Evolutionary conservation across 1,139 yeast species (phyloP).

Genomic region (Zygosaccharomyces pseudobailii): DNA sequence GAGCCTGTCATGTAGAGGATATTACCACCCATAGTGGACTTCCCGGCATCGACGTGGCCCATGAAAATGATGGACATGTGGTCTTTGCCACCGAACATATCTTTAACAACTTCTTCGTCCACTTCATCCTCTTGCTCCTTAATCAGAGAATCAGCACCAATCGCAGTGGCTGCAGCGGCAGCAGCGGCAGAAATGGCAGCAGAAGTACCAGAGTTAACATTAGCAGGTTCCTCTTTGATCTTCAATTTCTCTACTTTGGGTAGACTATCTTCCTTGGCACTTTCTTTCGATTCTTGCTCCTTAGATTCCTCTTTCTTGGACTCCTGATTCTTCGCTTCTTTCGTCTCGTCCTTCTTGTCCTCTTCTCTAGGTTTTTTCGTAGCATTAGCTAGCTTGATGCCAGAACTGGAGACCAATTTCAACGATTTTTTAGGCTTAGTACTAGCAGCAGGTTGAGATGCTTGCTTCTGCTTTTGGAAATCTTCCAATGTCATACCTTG

Average conservation of each 20-base stretch:
- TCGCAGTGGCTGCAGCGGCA: slow-evolving; percentile 16
- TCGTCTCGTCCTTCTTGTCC: slow-evolving; percentile 29
- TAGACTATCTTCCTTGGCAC: slow-evolving; percentile 9
- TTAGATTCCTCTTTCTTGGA: slow-evolving; percentile 12
- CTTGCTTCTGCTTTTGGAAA: slow-evolving; percentile 57
- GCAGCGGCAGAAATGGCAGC: slow-evolving; percentile 7
- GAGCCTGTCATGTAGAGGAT: slow-evolving; percentile 88
- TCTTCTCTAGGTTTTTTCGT: slow-evolving; percentile 40
- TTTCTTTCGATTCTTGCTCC: slow-evolving; percentile 15
- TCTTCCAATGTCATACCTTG: slow-evolving; percentile 84
- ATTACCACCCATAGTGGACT: slow-evolving; percentile 99
- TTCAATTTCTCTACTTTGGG: slow-evolving; percentile 24
- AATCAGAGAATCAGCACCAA: slow-evolving; percentile 41
- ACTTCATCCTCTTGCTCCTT: slow-evolving; percentile 81
- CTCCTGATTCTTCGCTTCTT: slow-evolving; percentile 20
- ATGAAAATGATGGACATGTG: slow-evolving; percentile 94
- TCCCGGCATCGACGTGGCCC: slow-evolving; percentile 99
- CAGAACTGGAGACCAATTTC: slow-evolving; percentile 61
- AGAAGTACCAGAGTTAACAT: background rate
- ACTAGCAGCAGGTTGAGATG: slow-evolving; percentile 25
- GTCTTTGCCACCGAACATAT: slow-evolving; percentile 94
- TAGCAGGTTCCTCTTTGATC: slow-evolving; percentile 18
- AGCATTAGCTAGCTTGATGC: slow-evolving; percentile 63
- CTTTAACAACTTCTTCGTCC: slow-evolving; percentile 84
- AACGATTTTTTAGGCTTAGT: slow-evolving; percentile 57